These are phyloP conservation scores for Daldinia eschscholtzii DNA, from an alignment of 2,329 filamentous ascomycete genomes.

Conservation along the genomic window DNA sequence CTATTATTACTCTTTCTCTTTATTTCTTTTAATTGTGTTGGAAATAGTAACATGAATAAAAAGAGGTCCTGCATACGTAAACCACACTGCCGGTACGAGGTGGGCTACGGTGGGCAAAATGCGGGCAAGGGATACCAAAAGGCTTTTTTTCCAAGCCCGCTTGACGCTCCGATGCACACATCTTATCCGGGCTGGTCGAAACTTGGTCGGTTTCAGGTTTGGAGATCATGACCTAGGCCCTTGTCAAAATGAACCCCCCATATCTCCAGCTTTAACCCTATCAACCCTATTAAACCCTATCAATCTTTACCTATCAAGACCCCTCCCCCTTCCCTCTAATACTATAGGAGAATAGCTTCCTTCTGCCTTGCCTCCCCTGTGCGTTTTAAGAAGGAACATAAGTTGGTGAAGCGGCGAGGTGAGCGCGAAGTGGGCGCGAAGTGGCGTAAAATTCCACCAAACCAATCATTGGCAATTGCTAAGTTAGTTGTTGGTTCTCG, in stretches of 20 bases:
- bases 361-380: slow-evolving; percentile 35
- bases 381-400: slow-evolving; percentile 39
- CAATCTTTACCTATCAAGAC: slow-evolving; percentile 36
- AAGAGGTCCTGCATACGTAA: slow-evolving; percentile 22
- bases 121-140: slow-evolving; percentile 24
- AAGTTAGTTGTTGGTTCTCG: background rate
- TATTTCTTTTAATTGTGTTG: background rate
- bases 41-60: slow-evolving; percentile 7
- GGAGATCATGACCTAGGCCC: slow-evolving; percentile 47
- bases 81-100: slow-evolving; percentile 40
- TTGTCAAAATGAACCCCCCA: slow-evolving; percentile 42
- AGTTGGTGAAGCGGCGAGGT: slow-evolving; percentile 45
- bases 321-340: background rate
- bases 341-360: slow-evolving; percentile 4
- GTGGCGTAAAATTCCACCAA: slow-evolving; percentile 21
- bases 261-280: background rate
- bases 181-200: slow-evolving; percentile 47
- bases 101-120: slow-evolving; percentile 10
- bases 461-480: background rate
- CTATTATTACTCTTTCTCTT: no score
- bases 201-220: slow-evolving; percentile 52
- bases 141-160: slow-evolving; percentile 14
- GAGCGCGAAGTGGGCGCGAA: slow-evolving; percentile 24
- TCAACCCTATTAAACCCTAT: background rate
- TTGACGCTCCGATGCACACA: slow-evolving; percentile 36